Base-by-base conservation (phyloP, 345 rosid genomes). In the Noccaea caerulescens region DNA sequence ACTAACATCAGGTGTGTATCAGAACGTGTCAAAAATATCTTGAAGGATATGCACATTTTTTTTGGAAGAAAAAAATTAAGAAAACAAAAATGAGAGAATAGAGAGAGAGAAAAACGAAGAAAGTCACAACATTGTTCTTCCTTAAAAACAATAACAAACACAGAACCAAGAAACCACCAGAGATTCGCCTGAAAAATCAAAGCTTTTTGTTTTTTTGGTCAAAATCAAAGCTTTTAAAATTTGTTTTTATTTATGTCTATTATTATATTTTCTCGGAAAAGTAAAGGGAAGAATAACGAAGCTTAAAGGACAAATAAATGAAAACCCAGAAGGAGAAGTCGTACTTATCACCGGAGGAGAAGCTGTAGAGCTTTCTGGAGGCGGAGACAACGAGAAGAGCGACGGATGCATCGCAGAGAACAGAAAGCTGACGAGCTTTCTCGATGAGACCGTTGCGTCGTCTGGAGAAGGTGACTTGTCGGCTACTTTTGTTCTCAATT, bases 381-480 rank as follows among this genome's bases (percentile, higher is more conserved):
- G 79, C 50, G 5, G 79, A 75, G 63, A 75, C 65, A 13, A 75
- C 69, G 37, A 75, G 79, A 16, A 75, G 73, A 36, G 79, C 79
- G 11, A 75, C 69, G 58, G 78, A 68, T 8, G 78, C 85, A 72
- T 90, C 91, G 67, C 96, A 87, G 50, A 90, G 93, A 68, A 90
- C 72, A 58, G 93, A 79, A 80, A 90, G 88, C 72, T 90, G 87
- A 13, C 76, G 84, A 66, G 93, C 90, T 69, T 90, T 90, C 74
- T 90, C 89, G 70, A 86, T 77, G 79, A 88, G 73, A 36, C 78
- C 78, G 73, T 30, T 75, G n/a, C 93, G 84, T 16, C 96, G 73
- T 77, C 87, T 90, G 2, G 88, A 86, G 78, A 90, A 90, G n/a
- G 91, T 84, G 3, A 87, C 90, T 70, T 86, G 93, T 11, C 93